Percentiles rank a stretch among this genome's conserved stretches.
phyloP scores from a whole-genome alignment of 306 rosid genomes.

The Cercis canadensis region DNA sequence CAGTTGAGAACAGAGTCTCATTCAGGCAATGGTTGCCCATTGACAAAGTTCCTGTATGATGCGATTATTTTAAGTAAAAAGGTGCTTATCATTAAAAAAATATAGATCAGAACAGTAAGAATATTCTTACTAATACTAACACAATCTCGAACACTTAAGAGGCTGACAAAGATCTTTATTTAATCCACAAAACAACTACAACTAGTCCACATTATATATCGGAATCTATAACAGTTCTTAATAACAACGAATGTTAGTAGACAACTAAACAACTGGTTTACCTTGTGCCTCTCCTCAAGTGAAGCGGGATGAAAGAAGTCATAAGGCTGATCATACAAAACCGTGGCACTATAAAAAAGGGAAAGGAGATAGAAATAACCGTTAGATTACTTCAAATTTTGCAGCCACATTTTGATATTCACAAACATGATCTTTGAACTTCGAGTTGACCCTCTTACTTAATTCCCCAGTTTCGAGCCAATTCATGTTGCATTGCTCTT shows the following conservation, averaged over 20 bases:
- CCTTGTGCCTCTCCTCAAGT: constrained; percentile 85
- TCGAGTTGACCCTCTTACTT: constrained; percentile 67
- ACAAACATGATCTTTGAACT: constrained; percentile 32
- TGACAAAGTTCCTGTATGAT: constrained; percentile 49
- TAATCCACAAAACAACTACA: constrained; percentile 81
- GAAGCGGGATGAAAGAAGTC: constrained; percentile 86
- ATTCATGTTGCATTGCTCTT: constrained; percentile 95
- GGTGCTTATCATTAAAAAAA: constrained; percentile 1
- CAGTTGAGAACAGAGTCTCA: constrained; percentile 63
- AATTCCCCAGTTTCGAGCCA: constrained; percentile 96
- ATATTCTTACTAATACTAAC: constrained; percentile 59
- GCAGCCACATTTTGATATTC: constrained; percentile 10
- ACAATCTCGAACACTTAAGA: constrained; percentile 71
- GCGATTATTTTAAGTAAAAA: constrained; percentile 30
- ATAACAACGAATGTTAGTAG: constrained; percentile 25
- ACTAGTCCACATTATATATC: constrained; percentile 34
- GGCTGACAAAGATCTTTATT: constrained; percentile 64
- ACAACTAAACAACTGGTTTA: constrained; percentile 39
- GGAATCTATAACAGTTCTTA: constrained; percentile 27
- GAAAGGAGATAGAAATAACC: constrained; percentile 1
- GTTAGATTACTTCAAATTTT: constrained; percentile 27
- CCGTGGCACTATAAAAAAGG: constrained; percentile 48
- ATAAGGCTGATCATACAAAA: constrained; percentile 95
- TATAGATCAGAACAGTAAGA: constrained; percentile 6
- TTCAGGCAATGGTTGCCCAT: constrained; percentile 47